These are phyloP conservation scores for Hepatocystis sp. DNA, from an alignment of 169 alveolate genomes.

Conservation along the genomic window DNA sequence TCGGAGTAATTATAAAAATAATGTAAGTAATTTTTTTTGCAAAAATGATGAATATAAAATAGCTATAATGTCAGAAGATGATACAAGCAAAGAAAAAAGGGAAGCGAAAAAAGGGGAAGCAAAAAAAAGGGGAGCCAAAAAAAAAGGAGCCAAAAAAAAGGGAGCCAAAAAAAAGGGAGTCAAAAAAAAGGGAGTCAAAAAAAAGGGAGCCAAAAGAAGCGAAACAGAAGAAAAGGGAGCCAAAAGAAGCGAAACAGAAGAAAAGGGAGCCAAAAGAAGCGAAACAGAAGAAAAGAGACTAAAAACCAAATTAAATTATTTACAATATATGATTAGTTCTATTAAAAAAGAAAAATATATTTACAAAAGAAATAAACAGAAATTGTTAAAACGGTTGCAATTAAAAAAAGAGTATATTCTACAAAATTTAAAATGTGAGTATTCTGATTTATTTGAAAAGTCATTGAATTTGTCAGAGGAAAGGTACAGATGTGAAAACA, in stretches of 20 bases:
- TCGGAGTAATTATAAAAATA: constrained; percentile 11
- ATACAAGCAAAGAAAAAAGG: background rate
- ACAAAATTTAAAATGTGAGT: too few relatives aligned
- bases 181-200: background rate
- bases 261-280: constrained; percentile 3
- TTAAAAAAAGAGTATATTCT: too few relatives aligned
- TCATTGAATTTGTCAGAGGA: too few relatives aligned
- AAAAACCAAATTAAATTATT: constrained; percentile 3
- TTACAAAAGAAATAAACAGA: constrained; percentile 10
- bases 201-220: background rate
- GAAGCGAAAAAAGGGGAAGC: background rate
- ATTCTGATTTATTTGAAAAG: too few relatives aligned
- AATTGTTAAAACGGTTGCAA: constrained; percentile 12
- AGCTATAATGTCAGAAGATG: constrained; percentile 30
- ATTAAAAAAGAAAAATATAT: constrained; percentile 7
- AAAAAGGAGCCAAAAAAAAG: too few relatives aligned
- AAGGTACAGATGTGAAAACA: too few relatives aligned
- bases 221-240: background rate
- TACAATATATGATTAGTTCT: constrained; percentile 16
- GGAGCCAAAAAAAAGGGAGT: background rate
- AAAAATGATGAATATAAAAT: constrained; percentile 62
- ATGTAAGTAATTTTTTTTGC: constrained; percentile 18
- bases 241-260: background rate
- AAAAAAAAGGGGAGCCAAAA: background rate
- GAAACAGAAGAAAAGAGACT: background rate